Base-by-base conservation (phyloP, 2,329 filamentous ascomycete species). In the Epichloe gansuensis region DNA sequence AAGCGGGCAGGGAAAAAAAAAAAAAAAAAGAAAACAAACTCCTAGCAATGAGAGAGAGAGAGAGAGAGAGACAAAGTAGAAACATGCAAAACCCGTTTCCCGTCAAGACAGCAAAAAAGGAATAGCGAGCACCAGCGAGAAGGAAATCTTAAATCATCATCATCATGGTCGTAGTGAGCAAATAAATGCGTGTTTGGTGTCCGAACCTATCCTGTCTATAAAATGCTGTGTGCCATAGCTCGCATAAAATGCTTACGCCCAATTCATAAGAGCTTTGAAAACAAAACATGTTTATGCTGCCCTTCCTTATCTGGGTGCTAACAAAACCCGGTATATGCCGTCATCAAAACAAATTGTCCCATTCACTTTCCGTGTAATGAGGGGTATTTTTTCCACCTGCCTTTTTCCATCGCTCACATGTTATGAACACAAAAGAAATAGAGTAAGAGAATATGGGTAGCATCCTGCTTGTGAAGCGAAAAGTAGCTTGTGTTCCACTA, bases 231-330 rank as follows among this genome's bases (percentile, higher is more conserved):
- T 48, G 52, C 17, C 39, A 48, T 48, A 39, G 17, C 34, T 17
- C 43, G 28, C 35, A 46, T 38, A 37, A n/a, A 13, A 54, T 51
- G 44, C 48, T 21, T 21, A 41, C 39, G 31, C 51, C 46, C 34
- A 9, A 41, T 23, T 44, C 45, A 35, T 43, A 9, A 13, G n/a
- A n/a, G 6, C n/a, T 9, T 25, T 52, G 48, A 47, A 48, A 50
- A 51, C 53, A 57, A 55, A 52, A 53, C 37, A 49, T 48, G 41
- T 50, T 43, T 41, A 53, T 52, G 45, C 52, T 50, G 43, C 39
- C 17, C 28, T 5, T 50, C 42, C 38, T 34, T 44, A 28, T 37
- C 42, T 15, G 34, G 43, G 37, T 47, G 44, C 34, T 50, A 38
- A 35, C 45, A 42, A 51, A 15, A 28, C 15, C 13, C 45, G 23